These are phyloP conservation scores for Aspergillus eucalypticola DNA, from an alignment of 2,329 filamentous ascomycete species.

Conservation along the genomic window DNA sequence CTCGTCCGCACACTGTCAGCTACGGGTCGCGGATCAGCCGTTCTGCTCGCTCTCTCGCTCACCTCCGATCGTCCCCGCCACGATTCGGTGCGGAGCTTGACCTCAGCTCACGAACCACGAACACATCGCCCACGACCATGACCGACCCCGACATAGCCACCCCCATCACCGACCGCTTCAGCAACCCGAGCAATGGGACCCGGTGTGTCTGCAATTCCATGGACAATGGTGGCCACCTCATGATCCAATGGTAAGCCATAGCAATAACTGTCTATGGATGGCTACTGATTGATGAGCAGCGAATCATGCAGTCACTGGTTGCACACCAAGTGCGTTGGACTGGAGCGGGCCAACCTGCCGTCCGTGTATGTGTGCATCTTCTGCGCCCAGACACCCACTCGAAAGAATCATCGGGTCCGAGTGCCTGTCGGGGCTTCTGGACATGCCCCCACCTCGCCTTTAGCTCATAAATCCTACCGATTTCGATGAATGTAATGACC, in stretches of 20 bases:
- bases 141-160: conserved; percentile 54
- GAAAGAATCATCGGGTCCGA: conserved; percentile 39
- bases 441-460: conserved; percentile 40
- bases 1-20: conserved; percentile 29
- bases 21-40: conserved; percentile 33
- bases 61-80: conserved; percentile 49
- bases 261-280: not conserved
- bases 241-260: conserved; percentile 59
- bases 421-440: conserved; percentile 33
- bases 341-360: conserved; percentile 50
- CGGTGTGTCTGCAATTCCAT: conserved; percentile 60
- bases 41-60: conserved; percentile 34
- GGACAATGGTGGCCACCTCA: conserved; percentile 55
- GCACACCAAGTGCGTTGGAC: conserved; percentile 60
- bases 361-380: conserved; percentile 55
- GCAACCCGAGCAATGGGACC: conserved; percentile 54
- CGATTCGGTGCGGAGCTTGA: conserved; percentile 39
- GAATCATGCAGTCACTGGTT: conserved; percentile 65
- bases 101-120: conserved; percentile 41
- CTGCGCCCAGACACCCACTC: conserved; percentile 49
- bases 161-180: conserved; percentile 56
- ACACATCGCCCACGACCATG: conserved; percentile 52
- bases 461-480: conserved; percentile 46
- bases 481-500: conserved; percentile 30
- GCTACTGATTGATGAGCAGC: conserved; percentile 34